Evolutionary conservation across 139 green algal genomes (phyloP).

Genomic region (Volvox africanus): DNA sequence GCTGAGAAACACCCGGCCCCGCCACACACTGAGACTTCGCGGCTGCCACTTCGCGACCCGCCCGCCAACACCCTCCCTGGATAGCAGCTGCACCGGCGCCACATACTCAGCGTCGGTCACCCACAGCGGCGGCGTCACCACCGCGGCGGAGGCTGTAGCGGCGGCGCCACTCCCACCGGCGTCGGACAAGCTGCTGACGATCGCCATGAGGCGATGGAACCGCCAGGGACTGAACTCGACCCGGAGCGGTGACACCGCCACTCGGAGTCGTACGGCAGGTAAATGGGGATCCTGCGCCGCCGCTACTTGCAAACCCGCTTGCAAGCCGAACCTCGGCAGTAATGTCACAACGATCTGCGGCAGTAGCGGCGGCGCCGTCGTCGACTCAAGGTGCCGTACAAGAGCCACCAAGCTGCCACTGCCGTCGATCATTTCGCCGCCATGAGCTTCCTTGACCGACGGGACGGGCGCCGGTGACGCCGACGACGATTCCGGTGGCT

Average conservation of each 20-base stretch:
- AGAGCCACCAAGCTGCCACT: slow-evolving; percentile 7
- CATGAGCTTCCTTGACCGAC: background rate
- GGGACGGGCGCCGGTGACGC: background rate
- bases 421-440: background rate
- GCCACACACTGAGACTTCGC: slow-evolving; percentile 56
- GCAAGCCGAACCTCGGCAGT: slow-evolving; percentile 60
- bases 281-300: slow-evolving; percentile 58
- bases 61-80: slow-evolving; percentile 62
- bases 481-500: background rate
- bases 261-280: slow-evolving; percentile 36
- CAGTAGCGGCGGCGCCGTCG: background rate
- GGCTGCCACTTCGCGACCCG: slow-evolving; percentile 55
- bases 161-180: background rate
- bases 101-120: slow-evolving; percentile 64
- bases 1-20: slow-evolving; percentile 61
- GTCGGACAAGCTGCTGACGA: slow-evolving; percentile 47
- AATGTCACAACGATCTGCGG: slow-evolving; percentile 58
- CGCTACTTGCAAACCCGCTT: slow-evolving; percentile 60
- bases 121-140: slow-evolving; percentile 55
- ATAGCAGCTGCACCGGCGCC: slow-evolving; percentile 41
- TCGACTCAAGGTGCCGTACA: slow-evolving; percentile 12
- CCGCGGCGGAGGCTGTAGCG: background rate
- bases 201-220: slow-evolving; percentile 66
- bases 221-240: slow-evolving; percentile 66
- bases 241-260: slow-evolving; percentile 57